Conservation (phyloP, 768 basidiomycete species). For the Auricularia cornea region DNA sequence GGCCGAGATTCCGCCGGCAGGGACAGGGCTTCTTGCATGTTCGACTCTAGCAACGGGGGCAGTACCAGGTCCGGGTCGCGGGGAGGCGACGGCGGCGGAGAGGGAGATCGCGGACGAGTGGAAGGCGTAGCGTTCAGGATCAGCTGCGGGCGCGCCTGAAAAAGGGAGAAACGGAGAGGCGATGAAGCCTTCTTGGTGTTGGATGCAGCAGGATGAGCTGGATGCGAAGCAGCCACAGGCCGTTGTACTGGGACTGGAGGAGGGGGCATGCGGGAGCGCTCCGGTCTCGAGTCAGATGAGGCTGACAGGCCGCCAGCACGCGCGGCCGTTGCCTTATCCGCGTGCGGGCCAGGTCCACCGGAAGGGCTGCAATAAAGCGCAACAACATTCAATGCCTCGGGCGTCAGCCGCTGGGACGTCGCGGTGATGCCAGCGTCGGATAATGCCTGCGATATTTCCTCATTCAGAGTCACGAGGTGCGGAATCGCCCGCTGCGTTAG, state of each 20-base stretch:
- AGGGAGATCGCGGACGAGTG: too few species aligned
- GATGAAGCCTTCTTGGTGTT: neutral
- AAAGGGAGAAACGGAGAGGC: neutral
- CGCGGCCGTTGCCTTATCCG: neutral
- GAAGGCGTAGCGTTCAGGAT: too few species aligned
- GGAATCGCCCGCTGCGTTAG: neutral
- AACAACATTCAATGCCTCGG: neutral
- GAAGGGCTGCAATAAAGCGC: neutral
- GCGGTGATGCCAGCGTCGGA: neutral
- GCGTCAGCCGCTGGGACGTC: neutral
- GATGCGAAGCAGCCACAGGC: neutral
- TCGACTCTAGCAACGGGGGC: too few species aligned
- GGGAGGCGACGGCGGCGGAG: too few species aligned
- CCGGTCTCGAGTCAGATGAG: neutral
- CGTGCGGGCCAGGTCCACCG: neutral
- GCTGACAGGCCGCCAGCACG: neutral
- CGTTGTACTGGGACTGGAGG: neutral
- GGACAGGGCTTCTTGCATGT: too few species aligned
- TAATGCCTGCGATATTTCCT: neutral
- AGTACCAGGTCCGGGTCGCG: too few species aligned
- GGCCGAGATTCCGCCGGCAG: too few species aligned
- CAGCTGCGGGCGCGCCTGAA: too few species aligned
- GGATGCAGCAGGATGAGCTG: neutral
- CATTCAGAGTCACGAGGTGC: neutral
- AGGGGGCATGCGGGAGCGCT: neutral